Base-by-base conservation (phyloP, 1,139 yeast genomes). In the Candida anutae region DNA sequence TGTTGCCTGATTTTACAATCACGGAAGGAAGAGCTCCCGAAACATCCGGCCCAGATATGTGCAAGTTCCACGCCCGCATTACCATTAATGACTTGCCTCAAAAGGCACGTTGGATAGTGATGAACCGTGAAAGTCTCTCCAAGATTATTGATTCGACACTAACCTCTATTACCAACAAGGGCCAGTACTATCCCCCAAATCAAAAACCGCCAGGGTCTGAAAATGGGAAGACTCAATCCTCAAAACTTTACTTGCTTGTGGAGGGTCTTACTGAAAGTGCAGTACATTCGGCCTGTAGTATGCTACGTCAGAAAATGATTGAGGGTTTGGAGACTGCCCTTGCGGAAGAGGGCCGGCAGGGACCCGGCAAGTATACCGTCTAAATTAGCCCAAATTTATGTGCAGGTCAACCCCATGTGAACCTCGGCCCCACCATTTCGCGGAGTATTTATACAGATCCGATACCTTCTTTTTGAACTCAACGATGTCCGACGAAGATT, bases 11-110 rank as follows among this genome's bases (percentile, higher is more conserved):
- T 28, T 71, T 70, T 37, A 55, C 58, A 9, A 69, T 73, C 14
- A 62, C 69, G 10, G 74, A 72, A 33, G 80, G 81, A 1, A 44
- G 57, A 27, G 67, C 70, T 3, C 74, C 76, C 3, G 83, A 79
- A 33, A 69, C 82, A 12, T 66, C 76, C 26, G 67, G 72, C 0
- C 80, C 85, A 1, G 87, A 78, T 36, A 58, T 67, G 15, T 69
- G 79, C 16, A 69, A 73, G 16, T 84, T 63, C 57, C 81, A 77
- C 42, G 80, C 95, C 1, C 69, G 75, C 23, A 65, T 90, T 31
- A 74, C 75, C 28, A 78, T 88, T 39, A 90, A 90, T 43, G 96
- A 90, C 46, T 62, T 83, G 17, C 95, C 97, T 0, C 90, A 82
- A 44, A 65, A 71, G 25, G 90, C 88, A 0, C 62, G 98, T 40